Evolutionary conservation across 2,329 filamentous ascomycete genomes (phyloP).

Genomic region (Ceratocystis lukuohia): DNA sequence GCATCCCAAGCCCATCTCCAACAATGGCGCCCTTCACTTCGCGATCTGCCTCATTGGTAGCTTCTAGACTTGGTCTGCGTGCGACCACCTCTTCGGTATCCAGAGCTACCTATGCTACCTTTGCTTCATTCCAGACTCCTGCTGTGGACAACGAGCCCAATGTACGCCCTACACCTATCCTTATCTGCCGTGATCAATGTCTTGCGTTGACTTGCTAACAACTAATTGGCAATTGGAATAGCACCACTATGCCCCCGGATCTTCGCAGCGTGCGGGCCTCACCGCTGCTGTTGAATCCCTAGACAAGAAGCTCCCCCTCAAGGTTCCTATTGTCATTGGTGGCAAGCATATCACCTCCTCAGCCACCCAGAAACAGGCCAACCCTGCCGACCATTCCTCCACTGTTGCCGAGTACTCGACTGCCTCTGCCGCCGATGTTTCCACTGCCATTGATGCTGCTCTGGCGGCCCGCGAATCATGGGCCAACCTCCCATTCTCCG

Average conservation of each 20-base stretch:
- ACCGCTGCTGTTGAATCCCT: slow-evolving; percentile 57
- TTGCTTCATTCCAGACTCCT: slow-evolving; percentile 80
- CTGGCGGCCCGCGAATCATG: slow-evolving; percentile 75
- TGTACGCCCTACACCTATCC: slow-evolving; percentile 40
- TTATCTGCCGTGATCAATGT: background rate
- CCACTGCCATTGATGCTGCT: slow-evolving; percentile 67
- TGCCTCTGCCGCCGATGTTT: slow-evolving; percentile 63
- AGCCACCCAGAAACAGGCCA: slow-evolving; percentile 55
- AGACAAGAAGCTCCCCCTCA: slow-evolving; percentile 54
- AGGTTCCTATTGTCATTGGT: slow-evolving; percentile 71
- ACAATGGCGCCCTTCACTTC: slow-evolving; percentile 15
- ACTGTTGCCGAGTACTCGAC: slow-evolving; percentile 74
- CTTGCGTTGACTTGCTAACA: slow-evolving; percentile 7
- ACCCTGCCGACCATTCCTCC: slow-evolving; percentile 67
- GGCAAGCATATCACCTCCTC: slow-evolving; percentile 57
- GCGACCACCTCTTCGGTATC: background rate
- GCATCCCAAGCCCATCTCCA: background rate
- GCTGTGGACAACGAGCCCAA: slow-evolving; percentile 90
- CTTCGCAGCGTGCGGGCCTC: slow-evolving; percentile 62
- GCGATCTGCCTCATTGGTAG: slow-evolving; percentile 15
- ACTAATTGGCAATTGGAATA: slow-evolving; percentile 28
- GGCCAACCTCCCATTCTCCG: slow-evolving; percentile 76
- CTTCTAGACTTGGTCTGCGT: slow-evolving; percentile 13
- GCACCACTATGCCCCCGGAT: slow-evolving; percentile 83
- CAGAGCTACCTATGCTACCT: slow-evolving; percentile 33